Evolutionary conservation across 2,329 filamentous ascomycete genomes (phyloP), one percentile per base, ranked within the genome.

Genomic region (Basipetospora chlamydospora): DNA sequence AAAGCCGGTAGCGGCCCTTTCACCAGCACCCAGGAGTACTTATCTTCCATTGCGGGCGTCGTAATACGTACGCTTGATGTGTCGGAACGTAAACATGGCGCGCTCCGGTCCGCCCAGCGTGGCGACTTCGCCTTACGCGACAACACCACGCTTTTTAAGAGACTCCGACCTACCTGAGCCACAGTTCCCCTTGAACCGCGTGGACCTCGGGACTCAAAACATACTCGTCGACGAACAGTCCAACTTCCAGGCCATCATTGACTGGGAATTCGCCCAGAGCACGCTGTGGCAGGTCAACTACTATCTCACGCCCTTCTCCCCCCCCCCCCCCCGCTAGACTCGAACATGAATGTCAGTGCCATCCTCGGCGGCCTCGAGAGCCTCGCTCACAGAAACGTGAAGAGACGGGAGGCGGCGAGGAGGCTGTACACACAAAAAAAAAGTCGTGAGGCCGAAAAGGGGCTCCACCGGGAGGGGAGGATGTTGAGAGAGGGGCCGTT

Each of bases 171-270:
- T 28, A 51, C 50, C 26, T 30, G 25, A 10, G 42, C 18, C 11
- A 22, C 43, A 12, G 17, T 50, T 47, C 39, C 48, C 44, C 25
- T 39, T 56, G 2, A 50, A 50, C 30, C 48, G 56, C 39, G 55
- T 56, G 47, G 51, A 55, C 36, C 43, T 56, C 13, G 49, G 51
- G 22, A 47, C 46, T 5, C 49, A 56, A 33, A 54, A 56, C 35
- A 49, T 57, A 15, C 39, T 56, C 2, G 44, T 56, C 13, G 50
- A 54, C 28, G 43, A 48, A 17, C 35, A 46, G 11, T 49, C 49
- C 32, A 48, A 52, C 39, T 48, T 54, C 41, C 18, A 54, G 1
- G 49, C 51, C 28, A 21, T 52, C 25, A 55, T 55, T 37, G 46
- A 56, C 39, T 53, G 47, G 50, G 52, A 55, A 34, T 49, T 51